Conservation (phyloP, 2,329 filamentous ascomycete species). For the Fusarium sp. region DNA sequence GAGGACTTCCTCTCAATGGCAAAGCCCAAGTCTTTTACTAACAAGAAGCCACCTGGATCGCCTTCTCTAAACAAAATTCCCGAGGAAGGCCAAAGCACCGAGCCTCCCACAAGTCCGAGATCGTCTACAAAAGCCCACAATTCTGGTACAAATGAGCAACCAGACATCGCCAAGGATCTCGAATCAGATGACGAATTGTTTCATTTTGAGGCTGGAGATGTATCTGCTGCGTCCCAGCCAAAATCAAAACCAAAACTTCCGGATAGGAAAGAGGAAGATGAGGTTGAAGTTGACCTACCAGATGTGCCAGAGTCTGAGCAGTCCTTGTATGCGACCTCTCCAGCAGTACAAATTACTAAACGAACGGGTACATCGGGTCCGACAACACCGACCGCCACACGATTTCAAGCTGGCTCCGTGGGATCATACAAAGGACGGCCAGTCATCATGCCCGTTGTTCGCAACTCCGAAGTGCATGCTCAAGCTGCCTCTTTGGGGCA, state of each 20-base stretch:
- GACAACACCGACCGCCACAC: slow-evolving; percentile 47
- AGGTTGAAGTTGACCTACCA: slow-evolving; percentile 46
- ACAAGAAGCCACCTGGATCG: slow-evolving; percentile 40
- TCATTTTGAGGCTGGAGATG: slow-evolving; percentile 54
- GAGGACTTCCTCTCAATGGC: slow-evolving; percentile 55
- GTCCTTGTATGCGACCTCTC: slow-evolving; percentile 55
- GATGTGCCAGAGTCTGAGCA: slow-evolving; percentile 38
- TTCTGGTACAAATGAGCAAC: not conserved
- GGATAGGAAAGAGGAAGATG: slow-evolving; percentile 49
- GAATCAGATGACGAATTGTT: slow-evolving; percentile 53
- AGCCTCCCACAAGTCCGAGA: slow-evolving; percentile 5
- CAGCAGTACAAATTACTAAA: slow-evolving; percentile 54
- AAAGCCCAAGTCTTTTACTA: slow-evolving; percentile 46
- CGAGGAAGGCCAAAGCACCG: slow-evolving; percentile 7
- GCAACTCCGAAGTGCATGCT: slow-evolving; percentile 58
- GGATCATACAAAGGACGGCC: slow-evolving; percentile 65
- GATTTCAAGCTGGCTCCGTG: slow-evolving; percentile 53
- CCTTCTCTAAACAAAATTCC: slow-evolving; percentile 24
- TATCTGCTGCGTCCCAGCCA: slow-evolving; percentile 45
- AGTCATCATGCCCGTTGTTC: slow-evolving; percentile 62
- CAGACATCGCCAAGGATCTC: slow-evolving; percentile 5
- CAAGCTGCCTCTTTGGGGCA: slow-evolving; percentile 59
- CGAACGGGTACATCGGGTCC: slow-evolving; percentile 40
- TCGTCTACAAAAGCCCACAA: slow-evolving; percentile 13
- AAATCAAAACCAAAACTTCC: slow-evolving; percentile 40